Conservation (phyloP, 2,329 filamentous ascomycete genomes). For the Amauroascus verrucosus region DNA sequence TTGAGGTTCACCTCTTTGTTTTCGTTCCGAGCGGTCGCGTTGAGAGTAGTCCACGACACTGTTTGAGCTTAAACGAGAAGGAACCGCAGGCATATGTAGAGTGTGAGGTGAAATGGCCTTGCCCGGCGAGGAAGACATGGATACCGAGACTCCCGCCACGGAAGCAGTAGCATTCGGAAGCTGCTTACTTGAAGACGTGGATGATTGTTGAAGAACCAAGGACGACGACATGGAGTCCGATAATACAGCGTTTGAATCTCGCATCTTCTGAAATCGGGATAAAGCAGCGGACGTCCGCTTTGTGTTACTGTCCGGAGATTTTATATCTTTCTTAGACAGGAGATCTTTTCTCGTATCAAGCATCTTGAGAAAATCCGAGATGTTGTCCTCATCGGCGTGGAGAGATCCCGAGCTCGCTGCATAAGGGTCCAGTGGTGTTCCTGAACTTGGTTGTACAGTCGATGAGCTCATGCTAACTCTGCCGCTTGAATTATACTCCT, state of each 20-base stretch:
- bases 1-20: constrained; percentile 24
- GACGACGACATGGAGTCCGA: constrained; percentile 93
- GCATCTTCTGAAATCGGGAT: constrained; percentile 77
- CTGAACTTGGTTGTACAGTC: constrained; percentile 60
- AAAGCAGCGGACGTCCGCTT: constrained; percentile 70
- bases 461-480: constrained; percentile 43
- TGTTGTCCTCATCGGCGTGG: constrained; percentile 81
- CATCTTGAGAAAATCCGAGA: constrained; percentile 83
- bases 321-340: constrained; percentile 51
- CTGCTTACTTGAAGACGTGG: constrained; percentile 62
- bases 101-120: constrained; percentile 85
- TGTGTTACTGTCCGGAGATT: constrained; percentile 54
- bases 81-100: constrained; percentile 85
- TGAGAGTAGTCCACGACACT: constrained; percentile 63
- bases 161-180: constrained; percentile 54
- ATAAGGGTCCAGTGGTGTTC: constrained; percentile 59
- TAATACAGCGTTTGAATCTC: constrained; percentile 75
- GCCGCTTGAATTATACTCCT: constrained; percentile 50
- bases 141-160: constrained; percentile 49
- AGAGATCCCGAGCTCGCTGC: constrained; percentile 54
- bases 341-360: constrained; percentile 84
- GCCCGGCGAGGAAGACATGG: constrained; percentile 76
- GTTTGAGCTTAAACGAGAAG: constrained; percentile 84
- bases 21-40: constrained; percentile 27
- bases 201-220: constrained; percentile 70